Base-by-base conservation (phyloP, 2,329 filamentous ascomycete genomes). In the Aureobasidium melanogenum region DNA sequence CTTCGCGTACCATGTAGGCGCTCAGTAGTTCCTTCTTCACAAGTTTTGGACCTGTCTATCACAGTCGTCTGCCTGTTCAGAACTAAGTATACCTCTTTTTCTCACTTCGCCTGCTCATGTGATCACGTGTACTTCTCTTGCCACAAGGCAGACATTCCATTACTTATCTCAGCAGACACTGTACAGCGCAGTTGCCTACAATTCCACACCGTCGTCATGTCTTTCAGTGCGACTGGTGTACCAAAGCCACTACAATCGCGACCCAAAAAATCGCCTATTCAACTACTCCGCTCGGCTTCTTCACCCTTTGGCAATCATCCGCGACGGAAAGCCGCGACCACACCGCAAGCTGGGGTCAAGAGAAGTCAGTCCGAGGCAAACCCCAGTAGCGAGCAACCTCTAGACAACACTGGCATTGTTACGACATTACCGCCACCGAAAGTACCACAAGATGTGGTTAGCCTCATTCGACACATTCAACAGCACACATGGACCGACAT, bases 401-500 rank as follows among this genome's bases (percentile, higher is more conserved):
- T 90, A 17, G 80, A 85, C 47, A 85, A 89, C 66, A 71, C 76
- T 15, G 87, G 86, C 12, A 73, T 84, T 10, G 76, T 84, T 17
- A 75, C 77, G 34, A 76, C 81, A 3, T 74, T 89, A 0, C 79
- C 80, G 14, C 79, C 88, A 5, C 77, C 82, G 55, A 84, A 87
- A 70, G 81, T 86, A 1, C 78, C 83, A 0, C 86, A 88, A 69
- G 84, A 85, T 63, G 68, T 73, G 1, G 32, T 68, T 8, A 66
- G 63, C 32, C 65, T 77, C 24, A 84, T 90, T 69, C 76, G 80
- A 56, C 82, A 86, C 71, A 81, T 87, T 54, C 81, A 80, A 39
- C 73, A 69, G 22, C 77, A 75, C 67, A 88, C 88, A 81, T 91
- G 89, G 74, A 80, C 79, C 41, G 75, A 81, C 1, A 75, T 90